Base-by-base conservation (phyloP, 139 green algal species). In the Protoeuglena noctilucae region DNA sequence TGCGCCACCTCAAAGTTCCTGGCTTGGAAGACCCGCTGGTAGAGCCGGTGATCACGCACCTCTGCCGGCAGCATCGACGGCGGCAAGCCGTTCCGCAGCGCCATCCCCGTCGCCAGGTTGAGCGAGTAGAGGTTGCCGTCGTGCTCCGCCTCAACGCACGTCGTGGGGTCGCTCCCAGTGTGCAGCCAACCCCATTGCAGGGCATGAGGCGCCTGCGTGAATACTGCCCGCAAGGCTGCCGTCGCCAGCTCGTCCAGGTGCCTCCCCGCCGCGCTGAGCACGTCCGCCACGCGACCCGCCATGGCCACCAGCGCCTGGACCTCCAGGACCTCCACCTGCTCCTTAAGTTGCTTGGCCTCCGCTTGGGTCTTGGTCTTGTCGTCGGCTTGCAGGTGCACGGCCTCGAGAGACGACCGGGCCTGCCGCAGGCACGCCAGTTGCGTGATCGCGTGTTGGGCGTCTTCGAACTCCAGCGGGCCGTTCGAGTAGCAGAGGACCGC, bases 21-120 rank as follows among this genome's bases (percentile, higher is more conserved):
- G 24, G 27, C 23, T 2, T 69, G 69, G 67, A 81, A 81, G 24
- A 48, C 65, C 1, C 69, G 60, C 9, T 18, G 17, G 62, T 74
- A 81, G 46, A 76, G 30, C 2, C 51, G 61, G 57, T 81, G 69
- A 7, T 49, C n/a, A 0, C 62, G 48, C 3, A 81, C 56, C n/a
- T 64, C 67, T 0, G 26, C 40, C 2, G 72, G 72, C 54, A 76
- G 55, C 2, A 62, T 51, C 19, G 41, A 52, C 4, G 68, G 72
- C 16, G 64, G 67, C 45, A 31, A 25, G 0, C 60, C 48, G 18
- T 67, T 55, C 1, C 31, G 23, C 2, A 14, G n/a, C 3, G 5
- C 25, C 19, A 16, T 3, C 56, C 21, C 31, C 41, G 29, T 40
- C 12, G 22, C 21, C 22, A 71, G 5, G 48, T 80, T 77, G 55